Evolutionary conservation across 345 rosid species (phyloP), one percentile per base, ranked within the genome.

Genomic region (Noccaea caerulescens): DNA sequence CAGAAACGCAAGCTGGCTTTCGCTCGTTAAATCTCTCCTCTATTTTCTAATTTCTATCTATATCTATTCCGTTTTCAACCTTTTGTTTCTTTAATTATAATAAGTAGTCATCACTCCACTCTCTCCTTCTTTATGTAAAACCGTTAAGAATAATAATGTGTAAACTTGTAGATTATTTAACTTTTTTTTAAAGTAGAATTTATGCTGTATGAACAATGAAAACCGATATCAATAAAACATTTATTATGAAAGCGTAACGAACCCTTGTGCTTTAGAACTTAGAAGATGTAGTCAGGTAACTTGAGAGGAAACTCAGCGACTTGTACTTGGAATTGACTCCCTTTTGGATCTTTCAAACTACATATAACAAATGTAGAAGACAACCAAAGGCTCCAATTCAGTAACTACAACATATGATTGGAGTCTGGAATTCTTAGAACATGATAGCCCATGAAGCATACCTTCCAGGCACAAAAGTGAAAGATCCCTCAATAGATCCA

Each of bases 381-480:
- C 5, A 42, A 52, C 2, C 54, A 51, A 13, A 39, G 49, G 10
- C 59, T 18, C 23, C 56, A 37, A 7, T 63, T 36, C 25, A 54
- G 5, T 18, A 49, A 63, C 47, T 14, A 33, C 25, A 66, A 16
- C 10, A 5, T 6, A 72, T 30, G 18, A 16, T 16, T 16, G 18
- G 5, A 7, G 9, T 73, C 52, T 49, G 3, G 2, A 47, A 27
- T 41, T 50, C n/a, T 14, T 47, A 38, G 11, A 63, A 39, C 25
- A 57, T 12, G 53, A 13, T 16, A 16, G 14, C 1, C 54, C 23
- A 3, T 10, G 72, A 58, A 11, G 34, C 57, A 14, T 86, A 91
- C 92, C 97, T 93, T 81, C 92, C 88, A 46, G 97, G 97, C 11
- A 91, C 85, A 85, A 93, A 93, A 42, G 91, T 85, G 80, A 89